Conservation (phyloP, 129 eudicot genomes). For the Ambrosia trifida region DNA sequence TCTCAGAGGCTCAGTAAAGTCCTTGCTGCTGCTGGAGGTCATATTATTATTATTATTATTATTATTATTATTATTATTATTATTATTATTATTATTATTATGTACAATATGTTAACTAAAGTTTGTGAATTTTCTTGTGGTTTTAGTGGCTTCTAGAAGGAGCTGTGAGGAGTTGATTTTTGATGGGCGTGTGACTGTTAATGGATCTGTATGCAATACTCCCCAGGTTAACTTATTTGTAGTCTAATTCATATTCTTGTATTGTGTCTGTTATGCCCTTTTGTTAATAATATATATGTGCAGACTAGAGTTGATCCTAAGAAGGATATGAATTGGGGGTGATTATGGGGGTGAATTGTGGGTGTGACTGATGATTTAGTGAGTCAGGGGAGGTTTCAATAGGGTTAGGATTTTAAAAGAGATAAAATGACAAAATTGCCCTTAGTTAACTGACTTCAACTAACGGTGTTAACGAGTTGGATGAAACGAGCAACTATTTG, state of each 20-base stretch:
- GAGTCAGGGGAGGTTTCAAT: no score
- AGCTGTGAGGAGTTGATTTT: constrained; percentile 90
- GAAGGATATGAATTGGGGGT: constrained; percentile 69
- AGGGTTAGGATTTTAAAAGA: no score
- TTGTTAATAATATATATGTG: constrained; percentile 7
- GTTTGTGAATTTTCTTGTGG: constrained; percentile 16
- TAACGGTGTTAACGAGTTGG: no score
- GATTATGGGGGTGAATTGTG: no score
- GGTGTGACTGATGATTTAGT: no score
- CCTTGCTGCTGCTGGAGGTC: constrained; percentile 98
- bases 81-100: neutral
- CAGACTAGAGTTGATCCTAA: constrained; percentile 97
- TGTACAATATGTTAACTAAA: neutral
- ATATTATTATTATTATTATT: neutral
- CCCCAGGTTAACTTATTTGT: constrained; percentile 64
- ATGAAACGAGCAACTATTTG: no score
- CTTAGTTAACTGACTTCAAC: no score
- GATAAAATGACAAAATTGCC: no score
- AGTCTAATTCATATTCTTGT: neutral
- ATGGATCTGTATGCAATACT: constrained; percentile 85
- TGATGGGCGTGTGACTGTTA: constrained; percentile 84
- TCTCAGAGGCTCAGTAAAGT: constrained; percentile 89
- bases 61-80: no score
- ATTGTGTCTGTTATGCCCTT: neutral
- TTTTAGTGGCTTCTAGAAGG: constrained; percentile 92